Evolutionary conservation across 805 yeast species (phyloP).

Genomic region (Komagataella pastoris): DNA sequence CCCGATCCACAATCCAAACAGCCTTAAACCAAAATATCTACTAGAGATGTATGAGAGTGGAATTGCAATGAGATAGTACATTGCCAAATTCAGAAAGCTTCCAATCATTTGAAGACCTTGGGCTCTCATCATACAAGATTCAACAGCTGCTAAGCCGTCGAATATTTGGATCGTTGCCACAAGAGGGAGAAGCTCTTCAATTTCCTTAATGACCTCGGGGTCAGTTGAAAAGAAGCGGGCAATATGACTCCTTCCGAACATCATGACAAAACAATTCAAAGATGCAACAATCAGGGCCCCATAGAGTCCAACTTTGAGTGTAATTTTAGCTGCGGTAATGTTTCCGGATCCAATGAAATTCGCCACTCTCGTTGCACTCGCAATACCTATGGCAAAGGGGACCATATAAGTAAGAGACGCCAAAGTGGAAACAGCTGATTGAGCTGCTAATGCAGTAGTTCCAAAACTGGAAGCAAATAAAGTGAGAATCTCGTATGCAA

Average conservation of each 20-base stretch:
- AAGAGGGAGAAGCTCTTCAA: constrained; percentile 46
- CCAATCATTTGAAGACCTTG: constrained; percentile 69
- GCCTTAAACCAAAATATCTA: constrained; percentile 21
- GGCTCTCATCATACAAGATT: constrained; percentile 64
- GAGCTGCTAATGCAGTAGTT: constrained; percentile 40
- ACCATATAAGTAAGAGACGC: constrained; percentile 38
- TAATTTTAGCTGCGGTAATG: constrained; percentile 20
- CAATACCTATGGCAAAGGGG: constrained; percentile 46
- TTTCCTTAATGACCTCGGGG: constrained; percentile 35
- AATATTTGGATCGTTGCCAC: constrained; percentile 52
- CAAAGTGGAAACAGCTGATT: constrained; percentile 37
- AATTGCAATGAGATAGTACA: constrained; percentile 34
- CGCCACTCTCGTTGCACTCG: constrained; percentile 43
- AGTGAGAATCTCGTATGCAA: constrained; percentile 46
- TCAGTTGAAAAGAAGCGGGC: constrained; percentile 53
- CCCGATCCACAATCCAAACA: constrained; percentile 67
- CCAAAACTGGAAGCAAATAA: constrained; percentile 39
- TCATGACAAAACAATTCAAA: constrained; percentile 30
- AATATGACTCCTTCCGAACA: constrained; percentile 31
- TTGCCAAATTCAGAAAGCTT: constrained; percentile 46
- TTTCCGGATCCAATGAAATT: constrained; percentile 32
- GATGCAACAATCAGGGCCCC: constrained; percentile 20
- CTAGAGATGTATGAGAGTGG: constrained; percentile 34
- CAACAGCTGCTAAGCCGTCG: constrained; percentile 60
- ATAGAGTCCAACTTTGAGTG: constrained; percentile 27